phyloP scores from a whole-genome alignment of 2,329 filamentous ascomycete species.

The Capronia epimyces region DNA sequence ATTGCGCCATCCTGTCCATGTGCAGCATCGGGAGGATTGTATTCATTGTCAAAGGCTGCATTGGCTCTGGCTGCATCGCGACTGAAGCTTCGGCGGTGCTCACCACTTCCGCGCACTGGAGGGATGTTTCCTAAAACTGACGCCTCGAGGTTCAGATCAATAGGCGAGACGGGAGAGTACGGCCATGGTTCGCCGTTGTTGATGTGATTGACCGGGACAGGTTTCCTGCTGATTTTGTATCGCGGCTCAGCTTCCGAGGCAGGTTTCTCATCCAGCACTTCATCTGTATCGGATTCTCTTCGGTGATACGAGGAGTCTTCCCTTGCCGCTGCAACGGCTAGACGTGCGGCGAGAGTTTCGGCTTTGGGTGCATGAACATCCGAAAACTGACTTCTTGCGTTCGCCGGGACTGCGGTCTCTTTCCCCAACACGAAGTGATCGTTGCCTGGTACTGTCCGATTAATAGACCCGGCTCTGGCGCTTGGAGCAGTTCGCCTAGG shows the following conservation, averaged over 20 bases:
- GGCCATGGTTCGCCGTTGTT: slow-evolving; percentile 24
- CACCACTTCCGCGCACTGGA: slow-evolving; percentile 3
- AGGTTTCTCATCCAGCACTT: neutral
- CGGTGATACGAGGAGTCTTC: slow-evolving; percentile 18
- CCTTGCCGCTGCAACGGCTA: slow-evolving; percentile 21
- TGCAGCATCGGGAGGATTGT: neutral
- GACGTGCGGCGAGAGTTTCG: slow-evolving; percentile 15
- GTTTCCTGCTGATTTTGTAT: slow-evolving; percentile 17
- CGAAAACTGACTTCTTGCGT: slow-evolving; percentile 2
- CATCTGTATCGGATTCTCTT: slow-evolving; percentile 8
- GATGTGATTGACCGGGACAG: slow-evolving; percentile 14
- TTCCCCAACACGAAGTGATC: slow-evolving; percentile 17
- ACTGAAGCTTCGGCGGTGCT: slow-evolving; percentile 9
- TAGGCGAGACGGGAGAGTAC: slow-evolving; percentile 17
- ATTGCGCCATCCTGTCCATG: slow-evolving; percentile 2
- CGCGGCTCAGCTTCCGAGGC: neutral
- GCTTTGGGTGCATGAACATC: slow-evolving; percentile 3
- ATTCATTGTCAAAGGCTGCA: slow-evolving; percentile 16
- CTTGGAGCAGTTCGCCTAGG: slow-evolving; percentile 24
- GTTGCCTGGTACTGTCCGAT: slow-evolving; percentile 14
- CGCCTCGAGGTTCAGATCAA: slow-evolving; percentile 11
- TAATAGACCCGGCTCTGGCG: slow-evolving; percentile 20
- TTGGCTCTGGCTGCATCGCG: slow-evolving; percentile 20
- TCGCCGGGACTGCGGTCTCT: slow-evolving; percentile 2
- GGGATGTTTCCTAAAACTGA: neutral